Percentiles rank a stretch among this genome's conserved stretches.
These are phyloP conservation scores for Penicillium subrubescens DNA, from an alignment of 495 filamentous ascomycete species.

Conservation along the genomic window DNA sequence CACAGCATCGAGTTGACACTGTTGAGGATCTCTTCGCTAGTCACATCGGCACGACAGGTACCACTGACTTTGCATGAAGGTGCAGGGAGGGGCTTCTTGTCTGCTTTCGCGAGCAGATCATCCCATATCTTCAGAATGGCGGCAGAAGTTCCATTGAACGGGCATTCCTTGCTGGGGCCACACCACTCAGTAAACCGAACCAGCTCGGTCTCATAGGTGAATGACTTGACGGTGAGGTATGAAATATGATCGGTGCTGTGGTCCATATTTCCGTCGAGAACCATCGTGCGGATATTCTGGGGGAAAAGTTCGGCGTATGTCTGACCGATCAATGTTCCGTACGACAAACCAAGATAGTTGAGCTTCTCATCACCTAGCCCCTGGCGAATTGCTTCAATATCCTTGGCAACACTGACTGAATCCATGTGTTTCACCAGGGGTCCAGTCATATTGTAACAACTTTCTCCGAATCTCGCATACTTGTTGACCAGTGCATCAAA, in stretches of 20 bases:
- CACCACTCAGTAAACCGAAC: not conserved
- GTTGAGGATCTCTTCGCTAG: not conserved
- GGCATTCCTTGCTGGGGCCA: not conserved
- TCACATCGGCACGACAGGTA: not conserved
- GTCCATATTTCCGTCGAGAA: slow-evolving; percentile 51
- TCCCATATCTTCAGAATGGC: not conserved
- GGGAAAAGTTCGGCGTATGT: slow-evolving; percentile 47
- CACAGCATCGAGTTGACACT: not conserved
- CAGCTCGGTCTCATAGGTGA: not conserved
- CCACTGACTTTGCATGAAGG: not conserved
- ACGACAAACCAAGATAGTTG: slow-evolving; percentile 59
- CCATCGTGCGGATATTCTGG: slow-evolving; percentile 37
- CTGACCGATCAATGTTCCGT: slow-evolving; percentile 61
- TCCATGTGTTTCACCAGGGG: slow-evolving; percentile 36
- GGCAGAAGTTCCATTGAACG: not conserved
- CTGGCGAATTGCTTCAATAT: slow-evolving; percentile 46
- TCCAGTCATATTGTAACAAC: slow-evolving; percentile 39
- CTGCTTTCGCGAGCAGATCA: not conserved
- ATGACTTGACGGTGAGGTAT: not conserved
- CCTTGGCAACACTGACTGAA: slow-evolving; percentile 41
- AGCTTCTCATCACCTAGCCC: slow-evolving; percentile 44
- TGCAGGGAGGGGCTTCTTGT: not conserved
- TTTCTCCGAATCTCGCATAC: slow-evolving; percentile 27
- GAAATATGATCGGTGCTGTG: slow-evolving; percentile 7
- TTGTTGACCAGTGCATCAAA: not conserved